Base-by-base conservation (phyloP, 441 rosid genomes). In the Gossypium lobatum region DNA sequence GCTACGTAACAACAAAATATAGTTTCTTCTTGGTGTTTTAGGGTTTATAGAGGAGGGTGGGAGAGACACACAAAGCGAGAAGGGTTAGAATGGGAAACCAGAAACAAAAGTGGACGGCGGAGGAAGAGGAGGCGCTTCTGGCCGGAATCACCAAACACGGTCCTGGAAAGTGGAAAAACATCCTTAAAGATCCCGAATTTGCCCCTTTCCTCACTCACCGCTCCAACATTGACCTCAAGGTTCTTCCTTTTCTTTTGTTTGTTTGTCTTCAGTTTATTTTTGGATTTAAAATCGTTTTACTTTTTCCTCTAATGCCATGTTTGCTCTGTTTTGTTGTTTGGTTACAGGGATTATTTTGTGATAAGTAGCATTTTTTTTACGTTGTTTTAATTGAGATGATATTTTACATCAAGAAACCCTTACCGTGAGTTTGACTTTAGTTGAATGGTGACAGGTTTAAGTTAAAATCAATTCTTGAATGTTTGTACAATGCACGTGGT, bases 171-270 rank as follows among this genome's bases (percentile, higher is more conserved):
- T 93, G 98, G 98, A 91, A 91, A 84, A 89, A 89, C 81, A 93
- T 93, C 57, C 92, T 88, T 82, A 88, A 84, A 69, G 97, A 93
- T 79, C 91, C 97, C 2, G 93, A 91, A 2, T 93, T 93, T 60
- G 70, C 92, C 62, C 80, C 86, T 79, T 83, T 42, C 70, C 95
- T 93, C 83, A 80, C 73, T 76, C 72, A 81, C 31, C 98, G 97
- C 70, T 89, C 97, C 79, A 93, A 93, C 77, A 88, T 91, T 77
- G 97, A 93, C 84, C 97, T 93, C 84, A 93, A 93, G 95, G 97
- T 88, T 16, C 65, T 34, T 42, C 63, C 54, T 20, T 48, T n/a
- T 54, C 39, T 20, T 28, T 39, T 6, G 26, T 6, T 23, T 34
- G 34, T 69, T 54, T 45, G 57, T 6, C 25, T 58, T 20, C 6